Base-by-base conservation (phyloP, 2,329 filamentous ascomycete species). In the Pyrenophora graminea region DNA sequence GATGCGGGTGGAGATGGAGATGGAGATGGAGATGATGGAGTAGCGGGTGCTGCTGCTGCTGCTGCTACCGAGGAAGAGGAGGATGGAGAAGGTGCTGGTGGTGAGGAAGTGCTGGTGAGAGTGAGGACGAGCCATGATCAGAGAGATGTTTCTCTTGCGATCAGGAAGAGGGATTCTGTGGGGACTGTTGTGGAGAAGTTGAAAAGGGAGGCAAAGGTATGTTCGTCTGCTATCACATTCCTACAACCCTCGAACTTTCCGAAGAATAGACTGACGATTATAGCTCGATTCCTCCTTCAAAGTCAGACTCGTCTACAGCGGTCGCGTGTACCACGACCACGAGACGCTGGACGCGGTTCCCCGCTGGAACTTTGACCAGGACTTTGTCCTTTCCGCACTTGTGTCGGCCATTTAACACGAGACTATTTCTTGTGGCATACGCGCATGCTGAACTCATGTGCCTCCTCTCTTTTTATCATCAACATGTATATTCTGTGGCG, bases 221-320 rank as follows among this genome's bases (percentile, higher is more conserved):
- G 84, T 68, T 39, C 6, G 25, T 34, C 13, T 10, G 17, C 32
- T 21, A 12, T 25, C 0, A 37, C 13, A 12, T 12, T 19, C 15
- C 3, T 3, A 13, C 25, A 34, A 18, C 31, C 3, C 36, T 21
- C 3, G 19, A 21, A 5, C n/a, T 1, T 25, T 17, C 15, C 15
- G 12, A 10, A 21, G 10, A 36, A 25, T 19, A 30, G 27, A 40
- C 55, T 66, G 17, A 62, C 44, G 13, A 8, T 18, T n/a, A 9
- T 37, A 59, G 87, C 76, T 92, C 27, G 72, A 80, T 2, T 68
- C 77, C 6, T 77, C 76, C 38, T 84, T 83, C 55, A 82, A 79
- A 40, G 78, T 96, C 43, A 84, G 85, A 46, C 82, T 96, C 52
- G 86, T 85, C 17, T 95, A 96, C 70, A 81, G 94, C 73, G 92